phyloP scores from a whole-genome alignment of 257 asterid genomes.

The Ocimum tenuiflorum region DNA sequence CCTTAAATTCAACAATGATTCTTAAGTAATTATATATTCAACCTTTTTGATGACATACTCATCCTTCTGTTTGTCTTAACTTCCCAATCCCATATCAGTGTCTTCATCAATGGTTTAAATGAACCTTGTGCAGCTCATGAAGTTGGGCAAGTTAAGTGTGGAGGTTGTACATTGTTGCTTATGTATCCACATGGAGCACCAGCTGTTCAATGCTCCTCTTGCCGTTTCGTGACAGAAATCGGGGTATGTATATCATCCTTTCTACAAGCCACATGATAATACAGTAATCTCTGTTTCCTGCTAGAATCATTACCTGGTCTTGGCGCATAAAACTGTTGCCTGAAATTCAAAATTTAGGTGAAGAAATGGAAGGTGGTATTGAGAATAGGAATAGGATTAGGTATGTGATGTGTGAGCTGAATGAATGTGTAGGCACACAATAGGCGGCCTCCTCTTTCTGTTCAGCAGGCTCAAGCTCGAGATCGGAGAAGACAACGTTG shows the following conservation, averaged over 20 bases:
- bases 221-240: slow-evolving; percentile 63
- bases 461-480: slow-evolving; percentile 41
- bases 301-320: too few species aligned
- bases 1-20: not conserved
- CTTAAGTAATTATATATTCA: not conserved
- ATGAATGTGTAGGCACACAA: slow-evolving; percentile 55
- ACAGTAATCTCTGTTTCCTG: too few species aligned
- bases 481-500: slow-evolving; percentile 44
- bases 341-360: not conserved
- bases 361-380: not conserved
- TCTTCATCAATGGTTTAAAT: too few species aligned
- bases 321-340: too few species aligned
- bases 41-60: too few species aligned
- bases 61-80: too few species aligned
- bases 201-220: slow-evolving; percentile 69
- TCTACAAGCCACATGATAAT: slow-evolving; percentile 2
- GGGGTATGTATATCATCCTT: slow-evolving; percentile 47
- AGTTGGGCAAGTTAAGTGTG: slow-evolving; percentile 82
- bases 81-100: too few species aligned
- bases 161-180: slow-evolving; percentile 64
- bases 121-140: slow-evolving; percentile 57
- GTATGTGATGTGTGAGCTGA: not conserved
- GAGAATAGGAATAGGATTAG: not conserved
- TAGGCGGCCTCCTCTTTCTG: slow-evolving; percentile 66
- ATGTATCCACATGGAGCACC: slow-evolving; percentile 79